A percentile compares a stretch with the other conserved stretches of the same genome.
Conservation (phyloP, 2,329 filamentous ascomycete genomes). For the Talaromyces funiculosus region DNA sequence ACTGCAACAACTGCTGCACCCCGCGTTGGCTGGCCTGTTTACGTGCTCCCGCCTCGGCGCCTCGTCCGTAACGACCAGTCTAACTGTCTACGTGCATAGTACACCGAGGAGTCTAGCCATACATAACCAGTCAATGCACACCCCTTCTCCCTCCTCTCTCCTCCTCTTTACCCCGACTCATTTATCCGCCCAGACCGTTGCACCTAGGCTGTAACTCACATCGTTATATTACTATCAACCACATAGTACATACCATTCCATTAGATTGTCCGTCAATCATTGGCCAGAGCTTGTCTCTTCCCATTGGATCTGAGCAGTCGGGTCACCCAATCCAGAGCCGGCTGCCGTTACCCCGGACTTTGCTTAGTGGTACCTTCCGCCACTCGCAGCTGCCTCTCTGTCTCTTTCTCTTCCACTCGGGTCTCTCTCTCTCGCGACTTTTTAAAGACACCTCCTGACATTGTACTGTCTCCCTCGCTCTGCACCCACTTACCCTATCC, state of each 20-base stretch:
- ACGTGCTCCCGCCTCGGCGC: background rate
- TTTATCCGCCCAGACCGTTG: background rate
- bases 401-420: background rate
- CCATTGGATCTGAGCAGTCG: background rate
- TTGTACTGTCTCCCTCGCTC: background rate
- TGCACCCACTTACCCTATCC: background rate
- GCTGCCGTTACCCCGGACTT: background rate
- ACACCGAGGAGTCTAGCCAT: background rate
- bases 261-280: background rate
- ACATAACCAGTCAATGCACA: background rate
- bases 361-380: conserved; percentile 1
- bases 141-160: background rate
- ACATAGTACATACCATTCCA: background rate
- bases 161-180: background rate
- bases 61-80: too few species aligned
- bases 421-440: background rate
- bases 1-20: background rate
- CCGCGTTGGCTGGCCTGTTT: background rate
- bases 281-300: background rate
- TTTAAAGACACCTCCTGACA: background rate
- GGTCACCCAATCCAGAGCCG: background rate
- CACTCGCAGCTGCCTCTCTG: conserved; percentile 3
- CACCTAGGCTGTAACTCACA: background rate
- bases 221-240: background rate
- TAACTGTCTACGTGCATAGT: too few species aligned